phyloP scores from a whole-genome alignment of 345 rosid genomes.

The Hibiscus mutabilis region DNA sequence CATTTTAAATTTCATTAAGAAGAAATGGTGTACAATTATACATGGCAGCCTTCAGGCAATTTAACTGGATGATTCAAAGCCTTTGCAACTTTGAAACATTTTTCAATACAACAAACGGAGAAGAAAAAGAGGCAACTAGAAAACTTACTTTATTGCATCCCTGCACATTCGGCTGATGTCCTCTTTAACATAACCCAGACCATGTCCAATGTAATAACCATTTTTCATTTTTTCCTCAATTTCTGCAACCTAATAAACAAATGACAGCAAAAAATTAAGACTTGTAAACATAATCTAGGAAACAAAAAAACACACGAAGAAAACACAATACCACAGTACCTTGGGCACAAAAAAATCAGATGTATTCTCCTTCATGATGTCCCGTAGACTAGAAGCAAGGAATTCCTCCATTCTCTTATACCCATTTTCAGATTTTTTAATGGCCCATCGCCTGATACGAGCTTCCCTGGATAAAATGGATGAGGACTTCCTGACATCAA shows the following conservation, averaged over 20 bases:
- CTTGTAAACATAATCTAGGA: constrained; percentile 10
- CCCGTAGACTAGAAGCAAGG: constrained; percentile 77
- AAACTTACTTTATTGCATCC: constrained; percentile 88
- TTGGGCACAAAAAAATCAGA: constrained; percentile 80
- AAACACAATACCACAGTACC: constrained; percentile 39
- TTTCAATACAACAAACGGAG: background rate
- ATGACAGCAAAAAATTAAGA: constrained; percentile 16
- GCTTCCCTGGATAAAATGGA: constrained; percentile 96
- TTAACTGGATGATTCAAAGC: background rate
- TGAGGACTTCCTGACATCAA: constrained; percentile 88
- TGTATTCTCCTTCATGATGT: constrained; percentile 89
- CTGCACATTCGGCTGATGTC: constrained; percentile 97
- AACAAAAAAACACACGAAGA: background rate
- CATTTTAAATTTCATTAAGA: background rate
- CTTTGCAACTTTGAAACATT: background rate
- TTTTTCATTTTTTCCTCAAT: constrained; percentile 75
- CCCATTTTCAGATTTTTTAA: constrained; percentile 78
- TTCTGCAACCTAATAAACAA: constrained; percentile 63
- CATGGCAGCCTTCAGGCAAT: background rate
- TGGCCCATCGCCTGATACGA: constrained; percentile 84
- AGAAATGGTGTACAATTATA: background rate
- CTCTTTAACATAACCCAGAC: constrained; percentile 81
- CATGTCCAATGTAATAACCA: constrained; percentile 80
- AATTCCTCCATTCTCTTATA: constrained; percentile 92
- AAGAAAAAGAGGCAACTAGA: background rate